Conservation (phyloP, 1,284 basidiomycete genomes). For the Trichosporon sp. region DNA sequence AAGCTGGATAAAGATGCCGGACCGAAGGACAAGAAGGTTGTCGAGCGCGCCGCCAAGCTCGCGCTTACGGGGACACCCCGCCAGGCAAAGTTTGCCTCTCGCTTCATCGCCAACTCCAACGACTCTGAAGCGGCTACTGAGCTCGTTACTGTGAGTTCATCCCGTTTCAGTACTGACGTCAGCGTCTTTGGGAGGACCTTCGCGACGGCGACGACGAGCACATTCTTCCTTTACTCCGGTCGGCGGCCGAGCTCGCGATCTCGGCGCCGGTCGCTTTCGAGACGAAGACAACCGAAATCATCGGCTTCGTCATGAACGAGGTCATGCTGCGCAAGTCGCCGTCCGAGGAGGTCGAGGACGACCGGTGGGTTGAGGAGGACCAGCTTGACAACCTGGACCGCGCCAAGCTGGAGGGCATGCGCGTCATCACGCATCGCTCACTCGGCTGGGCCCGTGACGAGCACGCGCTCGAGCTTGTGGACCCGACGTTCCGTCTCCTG, state of each 20-base stretch:
- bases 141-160: slow-evolving; percentile 61
- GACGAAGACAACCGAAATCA: slow-evolving; percentile 66
- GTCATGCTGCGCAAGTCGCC: slow-evolving; percentile 60
- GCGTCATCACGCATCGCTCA: slow-evolving; percentile 72
- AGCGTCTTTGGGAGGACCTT: slow-evolving; percentile 56
- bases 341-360: slow-evolving; percentile 52
- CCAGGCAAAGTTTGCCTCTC: slow-evolving; percentile 83
- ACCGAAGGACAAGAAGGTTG: slow-evolving; percentile 60
- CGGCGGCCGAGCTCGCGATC: slow-evolving; percentile 69
- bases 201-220: slow-evolving; percentile 55
- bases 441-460: slow-evolving; percentile 62
- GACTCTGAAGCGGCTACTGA: slow-evolving; percentile 57
- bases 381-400: slow-evolving; percentile 53
- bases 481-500: slow-evolving; percentile 71
- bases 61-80: slow-evolving; percentile 61
- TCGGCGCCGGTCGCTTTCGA: slow-evolving; percentile 70
- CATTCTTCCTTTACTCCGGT: slow-evolving; percentile 65
- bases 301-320: slow-evolving; percentile 66
- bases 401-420: slow-evolving; percentile 70
- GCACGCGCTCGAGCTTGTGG: slow-evolving; percentile 62
- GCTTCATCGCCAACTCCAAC: slow-evolving; percentile 63
- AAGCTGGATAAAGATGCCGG: slow-evolving; percentile 58
- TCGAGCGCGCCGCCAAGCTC: slow-evolving; percentile 63
- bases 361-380: slow-evolving; percentile 64
- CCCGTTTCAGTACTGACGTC: neutral